Evolutionary conservation across 2,329 filamentous ascomycete genomes (phyloP), one percentile per base, ranked within the genome.

Genomic region (Aspergillus felis): DNA sequence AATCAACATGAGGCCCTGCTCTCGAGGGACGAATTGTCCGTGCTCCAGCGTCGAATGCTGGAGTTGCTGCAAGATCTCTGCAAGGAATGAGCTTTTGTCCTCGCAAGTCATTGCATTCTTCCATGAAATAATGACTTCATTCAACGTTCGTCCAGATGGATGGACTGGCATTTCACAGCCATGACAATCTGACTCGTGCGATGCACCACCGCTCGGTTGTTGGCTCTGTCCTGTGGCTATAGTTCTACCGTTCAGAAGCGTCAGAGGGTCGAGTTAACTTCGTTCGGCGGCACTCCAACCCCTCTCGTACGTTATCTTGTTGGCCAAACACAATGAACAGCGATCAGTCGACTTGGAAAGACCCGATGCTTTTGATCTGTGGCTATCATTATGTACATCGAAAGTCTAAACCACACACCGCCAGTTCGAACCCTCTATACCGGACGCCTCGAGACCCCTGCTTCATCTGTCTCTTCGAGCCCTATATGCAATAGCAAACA

Each of bases 41-140:
- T 67, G 49, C 66, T 83, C 51, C 79, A 80, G 64, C 74, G 71
- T 54, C 76, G 74, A 58, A 81, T 83, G 76, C 61, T 84, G 53
- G 74, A 73, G 42, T 68, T 82, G 46, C 67, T 84, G 50, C 76
- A 82, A 66, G 81, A 83, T 69, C 70, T 83, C 44, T 82, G 74
- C 55, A 71, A 68, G 55, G 72, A 77, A 51, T 73, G 55, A 69
- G 29, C 9, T 25, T n/a, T 7, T 46, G 42, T 32, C 28, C 29
- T 28, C 38, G 10, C 4, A 27, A 20, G 32, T 29, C 9, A 6
- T 38, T 17, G 32, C 32, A 38, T 17, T 38, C 2, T 17, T 17
- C 32, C 32, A 38, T 38, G 14, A 38, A 7, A 38, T 3, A 17
- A 17, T 38, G 14, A 7, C 32, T 38, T 17, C 32, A 6, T 6